Evolutionary conservation across 2,329 filamentous ascomycete genomes (phyloP).

Genomic region (Trichoderma guizhouense): DNA sequence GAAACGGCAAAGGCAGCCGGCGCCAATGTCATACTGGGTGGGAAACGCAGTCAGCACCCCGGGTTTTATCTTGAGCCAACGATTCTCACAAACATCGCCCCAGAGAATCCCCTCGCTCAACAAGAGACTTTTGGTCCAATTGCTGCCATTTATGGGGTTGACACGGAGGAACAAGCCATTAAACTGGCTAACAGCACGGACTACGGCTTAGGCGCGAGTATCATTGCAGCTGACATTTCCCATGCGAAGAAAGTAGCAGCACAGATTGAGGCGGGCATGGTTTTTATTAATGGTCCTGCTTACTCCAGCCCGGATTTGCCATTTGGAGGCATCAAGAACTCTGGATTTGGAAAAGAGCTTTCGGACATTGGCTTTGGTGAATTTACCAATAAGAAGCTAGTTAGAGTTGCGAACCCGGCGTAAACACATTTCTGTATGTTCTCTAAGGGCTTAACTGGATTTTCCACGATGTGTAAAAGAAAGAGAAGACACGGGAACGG

Average conservation of each 20-base stretch:
- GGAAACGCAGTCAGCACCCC: not conserved
- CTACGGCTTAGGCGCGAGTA: not conserved
- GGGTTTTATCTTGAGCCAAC: conserved; percentile 3
- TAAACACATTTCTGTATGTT: not conserved
- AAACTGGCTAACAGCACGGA: not conserved
- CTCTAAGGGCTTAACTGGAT: not conserved
- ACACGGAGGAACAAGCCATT: not conserved
- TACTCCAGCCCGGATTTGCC: not conserved
- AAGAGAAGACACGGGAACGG: not conserved
- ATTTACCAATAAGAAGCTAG: not conserved
- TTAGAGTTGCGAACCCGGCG: not conserved
- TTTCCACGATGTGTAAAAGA: not conserved
- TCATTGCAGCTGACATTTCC: not conserved
- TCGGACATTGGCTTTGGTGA: not conserved
- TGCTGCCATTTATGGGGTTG: not conserved
- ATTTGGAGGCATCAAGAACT: not conserved
- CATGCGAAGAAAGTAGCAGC: not conserved
- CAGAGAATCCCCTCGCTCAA: not conserved
- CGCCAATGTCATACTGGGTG: not conserved
- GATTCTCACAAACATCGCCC: not conserved
- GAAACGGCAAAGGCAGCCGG: not conserved
- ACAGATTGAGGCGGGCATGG: not conserved
- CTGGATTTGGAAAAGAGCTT: not conserved
- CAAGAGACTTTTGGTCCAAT: conserved; percentile 4
- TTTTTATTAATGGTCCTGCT: not conserved